Base-by-base conservation (phyloP, 805 yeast species). In the Diddensiella santjacobensis region DNA sequence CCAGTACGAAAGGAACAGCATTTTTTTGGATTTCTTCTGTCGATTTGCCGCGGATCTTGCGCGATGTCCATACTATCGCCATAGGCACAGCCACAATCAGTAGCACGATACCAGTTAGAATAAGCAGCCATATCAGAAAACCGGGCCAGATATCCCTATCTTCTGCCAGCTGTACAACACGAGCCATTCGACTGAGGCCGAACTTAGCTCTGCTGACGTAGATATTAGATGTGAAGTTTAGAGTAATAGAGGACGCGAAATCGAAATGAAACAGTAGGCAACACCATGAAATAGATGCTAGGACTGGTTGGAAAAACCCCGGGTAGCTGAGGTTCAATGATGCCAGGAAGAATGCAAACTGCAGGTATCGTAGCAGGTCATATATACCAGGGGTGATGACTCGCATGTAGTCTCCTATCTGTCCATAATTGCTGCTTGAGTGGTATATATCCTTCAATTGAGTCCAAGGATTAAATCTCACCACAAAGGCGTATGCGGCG, bases 291-390 rank as follows among this genome's bases (percentile, higher is more conserved):
- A 78, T 57, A 13, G 71, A 64, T 2, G 79, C 68, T 41, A 80
- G 61, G 11, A 78, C 60, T 0, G 84, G 84, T 51, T 75, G 83
- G 50, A 73, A 78, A 57, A 77, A 80, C 0, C 84, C 86, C 0
- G 89, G 88, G 55, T 77, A 83, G 22, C 69, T 65, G 17, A 83
- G 59, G 53, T 73, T 72, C 23, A 83, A 65, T 15, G 52, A 54
- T 3, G 78, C 83, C 3, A 76, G 77, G 58, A 81, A 78, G 38
- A 79, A 71, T 1, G 80, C 75, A 65, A 75, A 82, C 58, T 83
- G 88, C 29, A 80, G 58, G 61, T 80, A 81, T 17, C 70, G 62
- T 1, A 81, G 53, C 38, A 76, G 71, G 31, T 78, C 77, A 3
- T 68, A 65, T 5, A 72, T 69, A 10, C 75, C 72, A 1, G 87